Evolutionary conservation across 169 alveolate species (phyloP).

Genomic region (Plasmodium fragile): DNA sequence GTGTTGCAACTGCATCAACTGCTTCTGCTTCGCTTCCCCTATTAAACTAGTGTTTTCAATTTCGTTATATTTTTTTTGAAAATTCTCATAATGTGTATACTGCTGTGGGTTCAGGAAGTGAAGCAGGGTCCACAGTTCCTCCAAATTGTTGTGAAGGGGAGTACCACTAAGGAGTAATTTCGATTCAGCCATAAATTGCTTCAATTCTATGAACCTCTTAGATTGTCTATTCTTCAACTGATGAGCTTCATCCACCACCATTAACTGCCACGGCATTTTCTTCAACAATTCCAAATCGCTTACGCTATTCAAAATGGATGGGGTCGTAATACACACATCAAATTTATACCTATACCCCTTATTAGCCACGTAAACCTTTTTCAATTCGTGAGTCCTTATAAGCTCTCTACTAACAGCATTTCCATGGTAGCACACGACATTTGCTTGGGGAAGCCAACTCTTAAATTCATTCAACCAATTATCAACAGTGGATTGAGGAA

Average conservation of each 20-base stretch:
- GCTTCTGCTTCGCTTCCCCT: constrained; percentile 91
- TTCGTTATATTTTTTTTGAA: constrained; percentile 87
- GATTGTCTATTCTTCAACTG: constrained; percentile 93
- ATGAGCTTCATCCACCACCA: constrained; percentile 96
- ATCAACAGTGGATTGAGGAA: constrained; percentile 96
- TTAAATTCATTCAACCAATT: constrained; percentile 96
- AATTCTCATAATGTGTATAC: constrained; percentile 87
- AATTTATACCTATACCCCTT: constrained; percentile 86
- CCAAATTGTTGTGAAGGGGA: constrained; percentile 95
- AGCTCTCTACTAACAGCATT: constrained; percentile 92
- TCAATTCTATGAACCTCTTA: constrained; percentile 89
- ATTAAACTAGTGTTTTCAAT: constrained; percentile 91
- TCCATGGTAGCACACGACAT: constrained; percentile 94
- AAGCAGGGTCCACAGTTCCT: constrained; percentile 96
- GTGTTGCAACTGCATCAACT: constrained; percentile 88
- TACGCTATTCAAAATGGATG: constrained; percentile 90
- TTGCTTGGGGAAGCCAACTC: constrained; percentile 94
- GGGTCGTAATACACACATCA: constrained; percentile 93
- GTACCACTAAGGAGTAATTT: constrained; percentile 95
- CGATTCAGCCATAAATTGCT: constrained; percentile 91
- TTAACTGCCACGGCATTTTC: constrained; percentile 91
- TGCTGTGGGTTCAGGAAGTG: constrained; percentile 96
- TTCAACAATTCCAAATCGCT: constrained; percentile 91
- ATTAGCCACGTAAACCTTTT: constrained; percentile 83
- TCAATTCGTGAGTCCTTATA: constrained; percentile 88